Conservation (phyloP, 140 eudicot genomes). For the Cichorium intybus region DNA sequence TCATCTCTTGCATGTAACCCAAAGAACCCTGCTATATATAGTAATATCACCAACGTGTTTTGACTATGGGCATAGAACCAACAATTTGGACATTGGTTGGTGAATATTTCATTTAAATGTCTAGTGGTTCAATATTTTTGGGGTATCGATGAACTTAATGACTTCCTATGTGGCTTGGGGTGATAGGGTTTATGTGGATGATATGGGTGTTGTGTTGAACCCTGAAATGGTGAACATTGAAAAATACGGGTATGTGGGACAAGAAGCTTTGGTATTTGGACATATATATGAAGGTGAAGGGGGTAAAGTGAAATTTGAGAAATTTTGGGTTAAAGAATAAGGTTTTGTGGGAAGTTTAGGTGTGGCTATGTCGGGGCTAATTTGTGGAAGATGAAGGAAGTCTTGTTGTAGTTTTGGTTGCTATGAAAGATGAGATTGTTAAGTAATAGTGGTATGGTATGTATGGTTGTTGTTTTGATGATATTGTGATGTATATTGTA, state of each 20-base stretch:
- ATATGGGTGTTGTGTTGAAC: slow-evolving; percentile 54
- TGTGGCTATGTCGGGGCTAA: slow-evolving; percentile 64
- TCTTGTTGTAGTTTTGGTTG: slow-evolving; percentile 50
- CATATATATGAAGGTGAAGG: slow-evolving; percentile 70
- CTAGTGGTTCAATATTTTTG: slow-evolving; percentile 47
- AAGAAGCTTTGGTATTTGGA: slow-evolving; percentile 62
- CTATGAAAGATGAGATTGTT: slow-evolving; percentile 59
- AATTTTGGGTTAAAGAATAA: slow-evolving; percentile 39
- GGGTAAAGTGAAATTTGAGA: slow-evolving; percentile 62
- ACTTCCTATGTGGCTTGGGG: slow-evolving; percentile 57
- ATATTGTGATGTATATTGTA: background rate
- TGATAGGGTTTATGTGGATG: slow-evolving; percentile 53
- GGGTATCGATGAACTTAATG: slow-evolving; percentile 62
- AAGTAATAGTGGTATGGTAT: slow-evolving; percentile 20
- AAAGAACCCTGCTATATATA: too few relatives aligned
- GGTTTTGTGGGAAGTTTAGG: slow-evolving; percentile 63
- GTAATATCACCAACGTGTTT: too few relatives aligned
- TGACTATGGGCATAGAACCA: too few relatives aligned
- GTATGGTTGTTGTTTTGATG: background rate
- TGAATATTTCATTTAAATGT: slow-evolving; percentile 58
- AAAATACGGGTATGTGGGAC: slow-evolving; percentile 40
- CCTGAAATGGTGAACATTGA: slow-evolving; percentile 60
- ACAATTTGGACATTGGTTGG: slow-evolving; percentile 58
- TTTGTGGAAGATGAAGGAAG: slow-evolving; percentile 40
- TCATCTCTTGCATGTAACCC: too few relatives aligned